Percentiles rank a stretch among this genome's conserved stretches.
These are phyloP conservation scores for Trebouxia sp. DNA, from an alignment of 139 green algal species.

Conservation along the genomic window DNA sequence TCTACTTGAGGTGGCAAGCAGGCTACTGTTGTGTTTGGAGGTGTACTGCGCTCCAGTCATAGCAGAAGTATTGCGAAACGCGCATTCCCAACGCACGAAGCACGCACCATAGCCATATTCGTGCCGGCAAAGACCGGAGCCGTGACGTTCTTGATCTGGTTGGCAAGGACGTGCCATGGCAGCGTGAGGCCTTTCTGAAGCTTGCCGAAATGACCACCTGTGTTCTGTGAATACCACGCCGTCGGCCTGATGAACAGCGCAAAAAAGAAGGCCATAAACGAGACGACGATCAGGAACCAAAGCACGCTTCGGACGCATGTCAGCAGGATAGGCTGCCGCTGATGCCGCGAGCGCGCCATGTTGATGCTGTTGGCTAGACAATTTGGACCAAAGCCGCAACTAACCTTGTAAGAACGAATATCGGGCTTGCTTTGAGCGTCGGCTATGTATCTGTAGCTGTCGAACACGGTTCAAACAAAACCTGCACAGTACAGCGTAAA, in stretches of 20 bases:
- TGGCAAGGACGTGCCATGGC: background rate
- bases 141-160: background rate
- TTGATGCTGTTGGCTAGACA: too few relatives aligned
- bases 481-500: background rate
- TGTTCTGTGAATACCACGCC: background rate
- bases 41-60: too few relatives aligned
- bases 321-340: background rate
- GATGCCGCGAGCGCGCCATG: too few relatives aligned
- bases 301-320: background rate
- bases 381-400: too few relatives aligned
- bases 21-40: too few relatives aligned
- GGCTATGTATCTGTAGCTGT: slow-evolving; percentile 7
- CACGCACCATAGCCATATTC: background rate
- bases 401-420: too few relatives aligned
- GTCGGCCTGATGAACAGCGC: background rate
- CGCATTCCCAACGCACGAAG: too few relatives aligned
- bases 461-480: background rate
- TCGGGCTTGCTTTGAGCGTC: too few relatives aligned
- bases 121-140: background rate
- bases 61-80: too few relatives aligned
- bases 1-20: too few relatives aligned
- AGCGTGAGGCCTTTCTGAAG: background rate
- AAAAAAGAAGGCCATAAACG: slow-evolving; percentile 1
- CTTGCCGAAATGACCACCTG: slow-evolving; percentile 9
- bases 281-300: background rate